Percentiles rank a stretch among this genome's conserved stretches.
These are phyloP conservation scores for Leccinum disarticulatum DNA, from an alignment of 768 basidiomycete species.

Conservation along the genomic window DNA sequence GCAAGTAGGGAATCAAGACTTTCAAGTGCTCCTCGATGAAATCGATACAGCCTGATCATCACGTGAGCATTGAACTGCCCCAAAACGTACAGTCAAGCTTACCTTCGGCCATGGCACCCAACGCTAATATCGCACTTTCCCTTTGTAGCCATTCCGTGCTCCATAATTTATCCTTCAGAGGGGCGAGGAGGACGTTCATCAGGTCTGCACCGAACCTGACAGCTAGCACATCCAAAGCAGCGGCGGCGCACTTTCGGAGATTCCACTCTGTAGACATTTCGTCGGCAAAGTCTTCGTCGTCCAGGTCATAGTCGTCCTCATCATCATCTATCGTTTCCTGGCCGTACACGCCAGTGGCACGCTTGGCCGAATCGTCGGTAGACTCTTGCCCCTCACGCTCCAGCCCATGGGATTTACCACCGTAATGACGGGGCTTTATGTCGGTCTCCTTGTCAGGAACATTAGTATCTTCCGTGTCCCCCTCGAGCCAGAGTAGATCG, in stretches of 20 bases:
- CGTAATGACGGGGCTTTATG: constrained; percentile 95
- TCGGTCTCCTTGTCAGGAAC: constrained; percentile 94
- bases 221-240: constrained; percentile 94
- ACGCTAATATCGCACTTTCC: constrained; percentile 92
- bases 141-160: constrained; percentile 89
- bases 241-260: constrained; percentile 95
- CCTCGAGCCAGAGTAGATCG: constrained; percentile 93
- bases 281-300: constrained; percentile 87
- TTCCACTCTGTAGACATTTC: constrained; percentile 99
- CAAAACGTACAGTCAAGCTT: constrained; percentile 21
- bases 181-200: constrained; percentile 82
- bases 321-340: constrained; percentile 83
- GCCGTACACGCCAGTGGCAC: constrained; percentile 59
- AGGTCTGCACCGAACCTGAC: constrained; percentile 91
- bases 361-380: constrained; percentile 38
- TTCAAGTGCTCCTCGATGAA: constrained; percentile 92
- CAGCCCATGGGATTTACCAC: constrained; percentile 78
- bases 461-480: constrained; percentile 82
- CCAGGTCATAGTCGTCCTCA: constrained; percentile 83
- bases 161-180: constrained; percentile 93
- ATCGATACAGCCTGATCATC: constrained; percentile 83
- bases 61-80: constrained; percentile 9
- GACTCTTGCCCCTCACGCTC: constrained; percentile 61
- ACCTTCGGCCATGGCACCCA: constrained; percentile 99
- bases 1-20: constrained; percentile 90